These are phyloP conservation scores for Sclerotinia spermophila DNA, from an alignment of 2,329 filamentous ascomycete genomes.

Conservation along the genomic window DNA sequence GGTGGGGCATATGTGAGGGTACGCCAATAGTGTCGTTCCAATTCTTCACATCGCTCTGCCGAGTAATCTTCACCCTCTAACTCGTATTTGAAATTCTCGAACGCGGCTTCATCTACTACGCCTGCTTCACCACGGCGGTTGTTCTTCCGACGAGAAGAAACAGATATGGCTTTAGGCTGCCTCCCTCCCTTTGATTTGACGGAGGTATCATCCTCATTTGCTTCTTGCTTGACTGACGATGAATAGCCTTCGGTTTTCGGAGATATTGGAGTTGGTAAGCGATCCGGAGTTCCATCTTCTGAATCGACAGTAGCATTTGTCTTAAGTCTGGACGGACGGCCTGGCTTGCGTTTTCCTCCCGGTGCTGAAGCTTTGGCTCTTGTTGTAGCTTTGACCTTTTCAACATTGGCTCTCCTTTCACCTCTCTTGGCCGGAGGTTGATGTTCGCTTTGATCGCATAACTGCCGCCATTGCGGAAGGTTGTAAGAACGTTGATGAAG, in stretches of 20 bases:
- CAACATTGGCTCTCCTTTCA: slow-evolving; percentile 59
- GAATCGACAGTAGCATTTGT: slow-evolving; percentile 23
- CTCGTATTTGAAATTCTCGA: slow-evolving; percentile 85
- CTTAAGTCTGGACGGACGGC: slow-evolving; percentile 30
- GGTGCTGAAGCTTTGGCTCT: slow-evolving; percentile 33
- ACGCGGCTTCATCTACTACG: slow-evolving; percentile 82
- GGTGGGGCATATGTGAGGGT: slow-evolving; percentile 92
- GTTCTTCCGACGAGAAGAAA: slow-evolving; percentile 82
- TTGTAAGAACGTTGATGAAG: slow-evolving; percentile 96
- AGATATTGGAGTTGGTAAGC: slow-evolving; percentile 52
- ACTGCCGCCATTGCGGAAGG: slow-evolving; percentile 87
- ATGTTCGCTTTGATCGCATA: slow-evolving; percentile 93
- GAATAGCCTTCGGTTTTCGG: slow-evolving; percentile 42
- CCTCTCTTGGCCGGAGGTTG: slow-evolving; percentile 90
- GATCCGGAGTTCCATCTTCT: slow-evolving; percentile 43
- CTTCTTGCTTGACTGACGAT: slow-evolving; percentile 36
- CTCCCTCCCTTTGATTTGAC: slow-evolving; percentile 42
- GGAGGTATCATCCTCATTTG: slow-evolving; percentile 46
- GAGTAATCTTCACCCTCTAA: slow-evolving; percentile 86
- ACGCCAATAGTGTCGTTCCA: slow-evolving; percentile 96
- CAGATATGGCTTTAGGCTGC: slow-evolving; percentile 57
- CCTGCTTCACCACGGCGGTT: slow-evolving; percentile 78
- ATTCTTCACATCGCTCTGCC: slow-evolving; percentile 84
- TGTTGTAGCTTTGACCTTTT: slow-evolving; percentile 31
- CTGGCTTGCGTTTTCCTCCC: slow-evolving; percentile 25